Evolutionary conservation across 208 protist species (phyloP), one percentile per base, ranked within the genome.

Genomic region (Trypanosoma avium): DNA sequence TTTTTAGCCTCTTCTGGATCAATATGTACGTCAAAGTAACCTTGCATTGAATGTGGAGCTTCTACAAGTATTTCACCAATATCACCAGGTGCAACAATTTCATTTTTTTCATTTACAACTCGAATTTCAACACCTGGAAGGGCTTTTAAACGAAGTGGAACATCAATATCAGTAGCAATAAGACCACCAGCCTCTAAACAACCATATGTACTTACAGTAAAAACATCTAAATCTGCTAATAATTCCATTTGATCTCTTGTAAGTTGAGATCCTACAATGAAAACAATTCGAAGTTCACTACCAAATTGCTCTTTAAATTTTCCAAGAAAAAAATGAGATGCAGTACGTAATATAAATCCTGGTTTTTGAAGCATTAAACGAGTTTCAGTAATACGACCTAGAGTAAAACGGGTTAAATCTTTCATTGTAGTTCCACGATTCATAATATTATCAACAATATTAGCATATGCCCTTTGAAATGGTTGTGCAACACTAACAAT

Each of bases 291-390:
- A 59, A 96, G 77, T 62, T 93, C 85, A 3, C 67, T 74, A 17
- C 90, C 90, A 65, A 96, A 96, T 75, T 93, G 86, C 36, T 81
- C 56, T 73, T 96, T 96, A 67, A 94, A 94, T 65, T 94, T 93
- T 33, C 90, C 90, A 2, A 96, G 79, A 35, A 94, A 47, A 5
- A 80, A 52, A 57, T 90, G 62, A 10, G 90, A 90, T 24, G 92
- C 85, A 49, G 77, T 73, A n/a, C 81, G 82, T 59, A 93, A 75
- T 1, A 77, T 84, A 27, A 73, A 72, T 2, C 85, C 85, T 0
- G 90, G 90, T 62, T 90, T 92, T 55, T 86, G 73, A 40, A 96
- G 76, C 90, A 96, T 93, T 46, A 92, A 69, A 21, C 90, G 77
- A 63, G 88, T 92, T 73, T 93, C 86, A 10, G 87, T 93, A 62